Conservation (phyloP, 1,284 basidiomycete species). For the Irpex lacteus region DNA sequence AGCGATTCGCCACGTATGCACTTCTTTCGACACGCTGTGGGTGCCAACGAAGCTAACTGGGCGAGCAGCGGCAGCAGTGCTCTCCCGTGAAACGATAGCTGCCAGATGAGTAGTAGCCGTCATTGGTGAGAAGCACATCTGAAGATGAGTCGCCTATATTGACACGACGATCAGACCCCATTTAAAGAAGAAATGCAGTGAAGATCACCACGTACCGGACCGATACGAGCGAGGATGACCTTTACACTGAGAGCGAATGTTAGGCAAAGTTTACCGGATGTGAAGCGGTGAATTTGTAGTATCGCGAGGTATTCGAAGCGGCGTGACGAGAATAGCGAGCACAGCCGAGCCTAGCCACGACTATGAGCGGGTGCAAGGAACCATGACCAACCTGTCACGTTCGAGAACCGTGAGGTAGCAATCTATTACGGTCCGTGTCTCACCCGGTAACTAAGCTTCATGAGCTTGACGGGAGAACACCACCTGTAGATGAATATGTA, state of each 20-base stretch:
- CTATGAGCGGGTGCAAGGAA: not conserved
- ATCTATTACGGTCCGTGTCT: not conserved
- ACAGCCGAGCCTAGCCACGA: not conserved
- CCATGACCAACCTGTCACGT: not conserved
- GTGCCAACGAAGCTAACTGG: too few species aligned
- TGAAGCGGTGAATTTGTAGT: not conserved
- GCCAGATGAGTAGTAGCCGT: too few species aligned
- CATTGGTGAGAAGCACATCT: too few species aligned
- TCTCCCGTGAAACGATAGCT: too few species aligned
- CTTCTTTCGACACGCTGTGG: too few species aligned
- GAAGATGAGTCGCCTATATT: too few species aligned
- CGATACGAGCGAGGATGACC: not conserved
- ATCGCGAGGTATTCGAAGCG: not conserved
- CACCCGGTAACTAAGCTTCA: not conserved
- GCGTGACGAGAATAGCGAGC: not conserved
- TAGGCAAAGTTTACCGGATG: not conserved
- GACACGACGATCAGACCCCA: too few species aligned
- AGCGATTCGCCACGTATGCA: too few species aligned
- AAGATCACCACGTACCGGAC: too few species aligned
- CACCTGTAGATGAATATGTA: not conserved
- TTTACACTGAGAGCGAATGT: not conserved
- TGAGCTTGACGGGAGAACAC: not conserved
- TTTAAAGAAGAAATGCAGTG: too few species aligned
- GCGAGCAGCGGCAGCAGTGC: too few species aligned
- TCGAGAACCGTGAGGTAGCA: not conserved